Conservation (phyloP, 805 yeast genomes). For the Saturnispora ahearnii region DNA sequence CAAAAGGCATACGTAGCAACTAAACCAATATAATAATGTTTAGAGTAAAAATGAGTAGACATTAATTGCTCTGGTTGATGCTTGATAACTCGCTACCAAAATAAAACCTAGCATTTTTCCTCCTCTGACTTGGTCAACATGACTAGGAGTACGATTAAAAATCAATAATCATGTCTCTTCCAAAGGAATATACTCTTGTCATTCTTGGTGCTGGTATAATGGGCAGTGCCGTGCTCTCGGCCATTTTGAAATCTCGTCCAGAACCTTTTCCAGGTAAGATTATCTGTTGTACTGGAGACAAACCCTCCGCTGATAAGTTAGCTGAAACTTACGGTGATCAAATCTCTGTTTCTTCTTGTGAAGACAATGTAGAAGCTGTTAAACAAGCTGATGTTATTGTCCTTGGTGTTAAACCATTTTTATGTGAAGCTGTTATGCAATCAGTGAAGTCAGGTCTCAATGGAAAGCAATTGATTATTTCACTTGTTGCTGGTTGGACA, state of each 20-base stretch:
- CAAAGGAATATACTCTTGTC: constrained; percentile 34
- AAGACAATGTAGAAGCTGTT: constrained; percentile 50
- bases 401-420: constrained; percentile 83
- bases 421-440: constrained; percentile 51
- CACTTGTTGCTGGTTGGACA: constrained; percentile 90
- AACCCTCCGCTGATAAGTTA: constrained; percentile 41
- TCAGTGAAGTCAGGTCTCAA: constrained; percentile 38
- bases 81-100: not conserved
- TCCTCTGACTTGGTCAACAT: not conserved
- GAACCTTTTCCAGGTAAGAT: constrained; percentile 59
- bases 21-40: too few species aligned
- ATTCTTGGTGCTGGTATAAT: constrained; percentile 91
- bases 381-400: constrained; percentile 58
- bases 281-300: constrained; percentile 66
- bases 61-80: too few species aligned
- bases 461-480: constrained; percentile 40
- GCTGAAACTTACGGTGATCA: constrained; percentile 38
- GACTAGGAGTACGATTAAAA: not conserved
- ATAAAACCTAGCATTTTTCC: not conserved
- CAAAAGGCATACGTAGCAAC: too few species aligned
- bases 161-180: not conserved
- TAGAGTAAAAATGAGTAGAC: too few species aligned
- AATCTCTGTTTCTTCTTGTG: constrained; percentile 45
- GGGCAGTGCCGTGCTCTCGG: constrained; percentile 88
- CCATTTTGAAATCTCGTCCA: constrained; percentile 48